A percentile compares a stretch with the other conserved stretches of the same genome.
Evolutionary conservation across 768 basidiomycete species (phyloP).

Genomic region (Hygrophoropsis aurantiaca): DNA sequence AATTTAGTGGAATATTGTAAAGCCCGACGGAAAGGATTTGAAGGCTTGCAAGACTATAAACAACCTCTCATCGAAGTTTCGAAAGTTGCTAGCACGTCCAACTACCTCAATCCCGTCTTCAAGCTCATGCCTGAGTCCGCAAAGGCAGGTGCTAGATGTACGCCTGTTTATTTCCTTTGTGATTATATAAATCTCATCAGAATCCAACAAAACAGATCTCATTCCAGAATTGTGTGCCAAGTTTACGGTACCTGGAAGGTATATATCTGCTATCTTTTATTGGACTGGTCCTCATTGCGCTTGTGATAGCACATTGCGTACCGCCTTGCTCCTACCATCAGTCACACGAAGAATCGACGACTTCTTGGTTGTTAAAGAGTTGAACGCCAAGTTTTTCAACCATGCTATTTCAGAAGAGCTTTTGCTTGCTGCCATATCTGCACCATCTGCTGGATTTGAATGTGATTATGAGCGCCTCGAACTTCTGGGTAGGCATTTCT

Average conservation of each 20-base stretch:
- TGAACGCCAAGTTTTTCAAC: conserved; percentile 69
- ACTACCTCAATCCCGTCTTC: conserved; percentile 59
- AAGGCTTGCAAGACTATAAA: conserved; percentile 55
- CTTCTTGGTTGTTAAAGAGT: conserved; percentile 71
- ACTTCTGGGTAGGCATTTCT: conserved; percentile 59
- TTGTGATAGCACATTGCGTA: conserved; percentile 58
- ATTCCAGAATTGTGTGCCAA: conserved; percentile 82
- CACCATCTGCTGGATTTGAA: conserved; percentile 69
- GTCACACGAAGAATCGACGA: conserved; percentile 73
- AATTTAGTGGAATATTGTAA: conserved; percentile 70
- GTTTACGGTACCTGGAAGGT: conserved; percentile 75
- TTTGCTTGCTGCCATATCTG: conserved; percentile 64
- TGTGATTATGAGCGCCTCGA: conserved; percentile 85
- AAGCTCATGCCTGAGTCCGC: conserved; percentile 36
- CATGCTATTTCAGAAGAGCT: conserved; percentile 59
- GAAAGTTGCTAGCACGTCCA: conserved; percentile 48
- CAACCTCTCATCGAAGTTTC: conserved; percentile 76
- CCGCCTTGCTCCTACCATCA: conserved; percentile 71
- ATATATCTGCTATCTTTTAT: conserved; percentile 7
- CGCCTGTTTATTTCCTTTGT: conserved; percentile 23
- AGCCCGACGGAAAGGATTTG: conserved; percentile 58
- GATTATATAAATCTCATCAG: conserved; percentile 18
- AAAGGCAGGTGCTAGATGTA: conserved; percentile 60
- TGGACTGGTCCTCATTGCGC: background rate
- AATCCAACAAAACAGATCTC: conserved; percentile 50